Base-by-base conservation (phyloP, 2,329 filamentous ascomycete species). In the Talaromyces marneffei region DNA sequence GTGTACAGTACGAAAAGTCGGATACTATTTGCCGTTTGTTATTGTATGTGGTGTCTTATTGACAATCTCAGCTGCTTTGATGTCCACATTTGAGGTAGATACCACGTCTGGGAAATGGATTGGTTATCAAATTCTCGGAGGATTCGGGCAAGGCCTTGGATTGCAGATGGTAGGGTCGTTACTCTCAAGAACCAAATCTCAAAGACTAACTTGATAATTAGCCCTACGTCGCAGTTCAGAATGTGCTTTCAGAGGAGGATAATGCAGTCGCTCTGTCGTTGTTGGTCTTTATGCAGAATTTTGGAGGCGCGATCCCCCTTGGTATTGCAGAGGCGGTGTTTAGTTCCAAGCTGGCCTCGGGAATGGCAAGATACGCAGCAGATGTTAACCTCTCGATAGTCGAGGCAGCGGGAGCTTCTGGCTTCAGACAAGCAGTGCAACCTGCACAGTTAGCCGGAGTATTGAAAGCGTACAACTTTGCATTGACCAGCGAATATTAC, bases 401-500 rank as follows among this genome's bases (percentile, higher is more conserved):
- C 29, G 33, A 54, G 23, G 48, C 35, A 8, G 58, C 69, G 4
- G 77, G 75, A 1, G 78, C 77, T 2, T 33, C 40, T 12, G 35
- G 56, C 33, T 37, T 57, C 20, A 46, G 53, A 18, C 14, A n/a
- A 12, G 29, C 12, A n/a, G 48, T 59, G n/a, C 20, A 25, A 2
- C 12, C 58, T 31, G 14, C 25, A 25, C 8, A 76, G 3, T n/a
- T 57, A 3, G 59, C 65, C 0, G 71, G 68, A 0, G 68, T 78
- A 5, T 53, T 77, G 48, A 62, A 60, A 23, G 73, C 72, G 5
- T 78, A 77, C 57, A 46, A 67, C 1, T 64, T 66, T 56, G 68
- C 66, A 53, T 56, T 71, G 2, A 65, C 65, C 16, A 61, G 59
- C 16, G 65, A 70, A 1, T 70, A 71, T 40, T 73, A 72, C 55